Evolutionary conservation across 2,329 filamentous ascomycete species (phyloP).

Genomic region (Trichoderma sp.): DNA sequence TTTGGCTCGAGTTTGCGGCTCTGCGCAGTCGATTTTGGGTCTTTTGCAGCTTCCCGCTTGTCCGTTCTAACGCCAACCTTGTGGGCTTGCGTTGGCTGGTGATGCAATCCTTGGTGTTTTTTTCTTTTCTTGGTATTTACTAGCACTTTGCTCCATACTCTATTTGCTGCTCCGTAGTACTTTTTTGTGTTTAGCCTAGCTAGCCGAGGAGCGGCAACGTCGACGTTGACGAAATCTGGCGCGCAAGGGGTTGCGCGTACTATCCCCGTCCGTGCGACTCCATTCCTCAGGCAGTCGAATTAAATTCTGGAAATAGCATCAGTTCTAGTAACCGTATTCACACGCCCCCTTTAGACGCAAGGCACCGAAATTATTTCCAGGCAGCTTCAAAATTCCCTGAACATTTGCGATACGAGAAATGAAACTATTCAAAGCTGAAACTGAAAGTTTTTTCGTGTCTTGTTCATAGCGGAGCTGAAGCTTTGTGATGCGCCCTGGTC

Average conservation of each 20-base stretch:
- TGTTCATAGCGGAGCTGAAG: not conserved
- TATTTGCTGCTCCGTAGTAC: not conserved
- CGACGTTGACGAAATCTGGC: not conserved
- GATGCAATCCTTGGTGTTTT: slow-evolving; percentile 2
- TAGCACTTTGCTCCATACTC: not conserved
- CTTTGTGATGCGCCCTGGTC: not conserved
- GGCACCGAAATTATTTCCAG: slow-evolving; percentile 19
- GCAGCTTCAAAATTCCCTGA: not conserved
- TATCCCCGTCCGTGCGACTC: not conserved
- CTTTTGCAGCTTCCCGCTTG: not conserved
- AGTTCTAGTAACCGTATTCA: not conserved
- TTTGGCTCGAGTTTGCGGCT: not conserved
- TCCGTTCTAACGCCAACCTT: not conserved
- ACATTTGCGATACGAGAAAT: not conserved
- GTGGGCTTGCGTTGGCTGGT: slow-evolving; percentile 12
- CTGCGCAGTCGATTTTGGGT: not conserved
- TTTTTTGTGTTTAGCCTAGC: not conserved
- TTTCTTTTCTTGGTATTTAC: not conserved
- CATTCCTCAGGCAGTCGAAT: not conserved
- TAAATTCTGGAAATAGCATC: not conserved
- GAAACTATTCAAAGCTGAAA: not conserved
- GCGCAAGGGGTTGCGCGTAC: slow-evolving; percentile 10
- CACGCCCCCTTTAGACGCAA: slow-evolving; percentile 2
- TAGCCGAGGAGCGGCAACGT: not conserved
- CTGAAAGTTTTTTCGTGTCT: not conserved